A percentile compares a stretch with the other conserved stretches of the same genome.
Conservation (phyloP, 768 basidiomycete species). For the Pleurotus tuber-regium region DNA sequence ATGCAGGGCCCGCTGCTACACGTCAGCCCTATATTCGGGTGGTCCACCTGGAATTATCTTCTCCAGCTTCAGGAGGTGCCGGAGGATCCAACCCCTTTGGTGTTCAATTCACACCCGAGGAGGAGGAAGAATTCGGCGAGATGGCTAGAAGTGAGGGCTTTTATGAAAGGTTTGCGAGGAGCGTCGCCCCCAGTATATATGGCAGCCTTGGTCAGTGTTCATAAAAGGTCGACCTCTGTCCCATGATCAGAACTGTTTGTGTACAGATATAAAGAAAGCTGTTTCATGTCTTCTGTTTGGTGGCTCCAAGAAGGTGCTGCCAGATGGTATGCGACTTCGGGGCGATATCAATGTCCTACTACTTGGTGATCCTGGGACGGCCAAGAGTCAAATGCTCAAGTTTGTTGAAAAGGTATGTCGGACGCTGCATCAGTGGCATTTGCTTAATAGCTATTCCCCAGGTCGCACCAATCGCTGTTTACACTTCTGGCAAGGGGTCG, state of each 20-base stretch:
- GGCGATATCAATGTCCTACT: slow-evolving; percentile 98
- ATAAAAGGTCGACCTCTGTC: neutral
- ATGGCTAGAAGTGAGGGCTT: slow-evolving; percentile 87
- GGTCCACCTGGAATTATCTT: slow-evolving; percentile 87
- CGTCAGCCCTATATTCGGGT: slow-evolving; percentile 94
- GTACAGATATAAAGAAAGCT: slow-evolving; percentile 95
- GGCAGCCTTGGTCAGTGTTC: slow-evolving; percentile 76
- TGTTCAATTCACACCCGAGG: slow-evolving; percentile 86
- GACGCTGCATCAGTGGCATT: neutral
- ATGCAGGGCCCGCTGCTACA: slow-evolving; percentile 81
- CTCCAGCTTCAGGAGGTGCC: slow-evolving; percentile 64
- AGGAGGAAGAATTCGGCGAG: slow-evolving; percentile 94
- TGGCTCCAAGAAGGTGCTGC: slow-evolving; percentile 94
- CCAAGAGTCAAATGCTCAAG: slow-evolving; percentile 96
- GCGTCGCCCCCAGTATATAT: slow-evolving; percentile 96
- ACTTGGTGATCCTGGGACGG: slow-evolving; percentile 97
- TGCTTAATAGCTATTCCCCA: slow-evolving; percentile 23
- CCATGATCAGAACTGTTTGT: slow-evolving; percentile 12
- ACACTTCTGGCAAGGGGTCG: slow-evolving; percentile 97
- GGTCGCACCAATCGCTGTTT: slow-evolving; percentile 97
- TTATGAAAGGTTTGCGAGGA: slow-evolving; percentile 91
- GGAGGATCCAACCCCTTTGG: slow-evolving; percentile 84
- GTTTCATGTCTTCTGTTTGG: slow-evolving; percentile 96
- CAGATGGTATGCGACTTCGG: slow-evolving; percentile 94
- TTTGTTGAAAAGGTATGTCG: slow-evolving; percentile 88